A percentile compares a stretch with the other conserved stretches of the same genome.
phyloP scores from a whole-genome alignment of 257 asterid species.

The Petrea volubilis region DNA sequence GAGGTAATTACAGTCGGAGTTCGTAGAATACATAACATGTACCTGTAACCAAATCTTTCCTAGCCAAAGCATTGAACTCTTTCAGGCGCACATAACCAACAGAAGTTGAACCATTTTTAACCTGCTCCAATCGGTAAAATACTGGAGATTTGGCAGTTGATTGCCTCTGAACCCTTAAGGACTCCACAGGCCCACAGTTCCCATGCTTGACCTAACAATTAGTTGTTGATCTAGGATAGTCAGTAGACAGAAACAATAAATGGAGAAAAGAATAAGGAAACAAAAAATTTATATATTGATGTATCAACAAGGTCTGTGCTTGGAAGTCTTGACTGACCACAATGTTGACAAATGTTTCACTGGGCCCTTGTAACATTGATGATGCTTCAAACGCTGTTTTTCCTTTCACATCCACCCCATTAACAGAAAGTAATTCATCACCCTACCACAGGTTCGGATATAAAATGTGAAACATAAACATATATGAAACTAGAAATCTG shows the following conservation, averaged over 20 bases:
- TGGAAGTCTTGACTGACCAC: slow-evolving; percentile 54
- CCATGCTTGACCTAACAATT: slow-evolving; percentile 91
- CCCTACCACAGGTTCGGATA: slow-evolving; percentile 54
- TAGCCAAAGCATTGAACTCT: slow-evolving; percentile 98
- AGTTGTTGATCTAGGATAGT: slow-evolving; percentile 24
- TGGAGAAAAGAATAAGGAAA: not conserved
- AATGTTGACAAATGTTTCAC: slow-evolving; percentile 79
- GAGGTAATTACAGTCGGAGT: not conserved
- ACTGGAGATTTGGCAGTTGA: slow-evolving; percentile 92
- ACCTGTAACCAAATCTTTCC: slow-evolving; percentile 92
- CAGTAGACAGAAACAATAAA: slow-evolving; percentile 26
- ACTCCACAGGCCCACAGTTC: slow-evolving; percentile 82
- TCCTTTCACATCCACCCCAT: slow-evolving; percentile 84
- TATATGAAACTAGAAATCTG: slow-evolving; percentile 7
- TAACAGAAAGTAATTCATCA: slow-evolving; percentile 78
- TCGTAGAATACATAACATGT: slow-evolving; percentile 21
- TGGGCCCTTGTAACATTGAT: slow-evolving; percentile 85
- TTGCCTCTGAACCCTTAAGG: slow-evolving; percentile 81
- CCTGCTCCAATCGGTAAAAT: slow-evolving; percentile 82
- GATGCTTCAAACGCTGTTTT: slow-evolving; percentile 95
- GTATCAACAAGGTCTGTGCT: slow-evolving; percentile 20
- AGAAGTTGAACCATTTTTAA: slow-evolving; percentile 50
- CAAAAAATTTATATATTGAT: no score
- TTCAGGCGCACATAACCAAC: slow-evolving; percentile 95
- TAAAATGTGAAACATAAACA: slow-evolving; percentile 10